A percentile compares a stretch with the other conserved stretches of the same genome.
Evolutionary conservation across 2,329 filamentous ascomycete genomes (phyloP).

Genomic region (Penicillium sp.): DNA sequence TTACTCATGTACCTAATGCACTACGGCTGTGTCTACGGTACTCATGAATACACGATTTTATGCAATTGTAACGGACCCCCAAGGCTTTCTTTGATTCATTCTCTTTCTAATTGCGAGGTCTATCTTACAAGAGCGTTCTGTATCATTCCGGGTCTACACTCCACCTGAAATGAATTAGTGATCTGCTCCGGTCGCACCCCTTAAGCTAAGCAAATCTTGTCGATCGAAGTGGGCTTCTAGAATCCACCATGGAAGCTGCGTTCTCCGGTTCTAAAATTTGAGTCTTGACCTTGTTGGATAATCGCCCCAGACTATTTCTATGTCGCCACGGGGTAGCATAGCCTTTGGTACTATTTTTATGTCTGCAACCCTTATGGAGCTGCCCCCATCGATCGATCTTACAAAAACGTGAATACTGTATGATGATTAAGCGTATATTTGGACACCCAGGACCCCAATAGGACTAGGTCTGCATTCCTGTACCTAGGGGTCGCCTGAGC

Average conservation of each 20-base stretch:
- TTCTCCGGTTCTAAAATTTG: not conserved
- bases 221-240: conserved; percentile 15
- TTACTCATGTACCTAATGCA: not conserved
- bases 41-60: not conserved
- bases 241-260: conserved; percentile 10
- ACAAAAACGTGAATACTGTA: not conserved
- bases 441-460: not conserved
- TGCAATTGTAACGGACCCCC: not conserved
- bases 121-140: not conserved
- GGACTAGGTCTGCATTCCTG: not conserved
- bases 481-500: not conserved
- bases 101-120: not conserved
- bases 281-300: conserved; percentile 4
- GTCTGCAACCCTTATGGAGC: not conserved
- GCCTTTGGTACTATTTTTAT: too few species aligned
- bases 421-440: not conserved
- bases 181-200: not conserved
- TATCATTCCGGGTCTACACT: not conserved
- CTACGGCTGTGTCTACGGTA: not conserved
- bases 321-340: not conserved
- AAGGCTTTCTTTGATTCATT: not conserved
- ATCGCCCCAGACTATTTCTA: not conserved
- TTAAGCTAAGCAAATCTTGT: conserved; percentile 6
- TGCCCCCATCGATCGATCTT: not conserved
- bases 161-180: not conserved